phyloP scores from a whole-genome alignment of 2,329 filamentous ascomycete species.

The Neonectria faginata region DNA sequence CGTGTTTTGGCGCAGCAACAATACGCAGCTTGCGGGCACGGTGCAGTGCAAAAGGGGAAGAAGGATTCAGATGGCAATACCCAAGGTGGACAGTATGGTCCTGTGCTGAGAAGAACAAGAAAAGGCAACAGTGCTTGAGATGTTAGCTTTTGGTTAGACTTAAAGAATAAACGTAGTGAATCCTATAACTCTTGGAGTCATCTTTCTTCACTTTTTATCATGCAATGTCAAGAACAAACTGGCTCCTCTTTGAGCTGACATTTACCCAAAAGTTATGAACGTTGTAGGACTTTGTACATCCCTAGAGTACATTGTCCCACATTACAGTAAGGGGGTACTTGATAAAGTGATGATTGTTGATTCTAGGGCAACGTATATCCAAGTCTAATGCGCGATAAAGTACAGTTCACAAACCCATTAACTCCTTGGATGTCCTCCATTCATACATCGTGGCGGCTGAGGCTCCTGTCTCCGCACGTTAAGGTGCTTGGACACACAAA shows the following conservation, averaged over 20 bases:
- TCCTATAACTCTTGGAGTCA: background rate
- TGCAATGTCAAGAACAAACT: background rate
- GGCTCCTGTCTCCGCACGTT: constrained; percentile 22
- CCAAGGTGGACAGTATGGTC: constrained; percentile 13
- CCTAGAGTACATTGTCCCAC: too few relatives aligned
- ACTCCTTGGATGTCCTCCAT: constrained; percentile 36
- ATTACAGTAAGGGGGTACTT: background rate
- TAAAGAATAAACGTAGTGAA: constrained; percentile 27
- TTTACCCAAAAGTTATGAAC: too few relatives aligned
- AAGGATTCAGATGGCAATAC: constrained; percentile 28
- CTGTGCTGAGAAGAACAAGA: constrained; percentile 8
- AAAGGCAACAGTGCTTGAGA: constrained; percentile 17
- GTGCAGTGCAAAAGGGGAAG: constrained; percentile 18
- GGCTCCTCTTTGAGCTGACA: too few relatives aligned
- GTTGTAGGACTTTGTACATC: too few relatives aligned
- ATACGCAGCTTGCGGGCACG: constrained; percentile 40
- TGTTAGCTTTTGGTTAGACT: constrained; percentile 25
- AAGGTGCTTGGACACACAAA: constrained; percentile 26
- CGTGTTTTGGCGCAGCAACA: constrained; percentile 12
- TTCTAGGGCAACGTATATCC: constrained; percentile 37
- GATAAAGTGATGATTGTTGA: constrained; percentile 1
- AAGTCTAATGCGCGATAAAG: constrained; percentile 30
- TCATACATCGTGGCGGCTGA: constrained; percentile 33
- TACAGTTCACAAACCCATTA: constrained; percentile 15
- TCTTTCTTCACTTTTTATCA: too few relatives aligned